A percentile compares a stretch with the other conserved stretches of the same genome.
Evolutionary conservation across 306 rosid species (phyloP).

Genomic region (Acmispon strigosus): DNA sequence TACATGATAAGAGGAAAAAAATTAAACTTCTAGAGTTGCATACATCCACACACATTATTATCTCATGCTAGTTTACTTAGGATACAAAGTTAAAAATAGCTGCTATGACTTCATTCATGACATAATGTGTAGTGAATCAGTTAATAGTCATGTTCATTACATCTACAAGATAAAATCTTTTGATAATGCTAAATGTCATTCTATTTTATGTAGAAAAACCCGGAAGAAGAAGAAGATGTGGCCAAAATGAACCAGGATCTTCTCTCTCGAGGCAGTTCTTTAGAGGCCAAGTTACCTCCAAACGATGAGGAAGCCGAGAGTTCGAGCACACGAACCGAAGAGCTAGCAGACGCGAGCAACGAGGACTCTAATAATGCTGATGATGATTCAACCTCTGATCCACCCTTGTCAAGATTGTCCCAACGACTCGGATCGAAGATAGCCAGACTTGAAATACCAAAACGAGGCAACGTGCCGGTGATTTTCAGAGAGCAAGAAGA

Average conservation of each 20-base stretch:
- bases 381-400: conserved; percentile 18
- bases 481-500: conserved; percentile 19
- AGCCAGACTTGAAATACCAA: conserved; percentile 56
- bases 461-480: conserved; percentile 16
- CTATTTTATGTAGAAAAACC: conserved; percentile 45
- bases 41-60: not conserved
- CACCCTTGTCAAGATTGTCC: conserved; percentile 42
- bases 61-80: not conserved
- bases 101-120: not conserved
- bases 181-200: not conserved
- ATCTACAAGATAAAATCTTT: conserved; percentile 30
- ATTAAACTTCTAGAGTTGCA: not conserved
- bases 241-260: conserved; percentile 14
- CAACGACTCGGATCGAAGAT: conserved; percentile 39
- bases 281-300: conserved; percentile 14
- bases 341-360: conserved; percentile 18
- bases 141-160: not conserved
- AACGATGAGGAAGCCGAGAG: not conserved
- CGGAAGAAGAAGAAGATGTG: conserved; percentile 45
- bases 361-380: conserved; percentile 27
- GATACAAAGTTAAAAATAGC: not conserved
- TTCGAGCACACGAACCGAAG: conserved; percentile 2
- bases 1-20: not conserved
- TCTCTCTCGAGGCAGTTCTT: conserved; percentile 13
- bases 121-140: not conserved